Percentiles rank a stretch among this genome's conserved stretches.
phyloP scores from a whole-genome alignment of 208 protist genomes.

The Wallacemonas sp. region DNA sequence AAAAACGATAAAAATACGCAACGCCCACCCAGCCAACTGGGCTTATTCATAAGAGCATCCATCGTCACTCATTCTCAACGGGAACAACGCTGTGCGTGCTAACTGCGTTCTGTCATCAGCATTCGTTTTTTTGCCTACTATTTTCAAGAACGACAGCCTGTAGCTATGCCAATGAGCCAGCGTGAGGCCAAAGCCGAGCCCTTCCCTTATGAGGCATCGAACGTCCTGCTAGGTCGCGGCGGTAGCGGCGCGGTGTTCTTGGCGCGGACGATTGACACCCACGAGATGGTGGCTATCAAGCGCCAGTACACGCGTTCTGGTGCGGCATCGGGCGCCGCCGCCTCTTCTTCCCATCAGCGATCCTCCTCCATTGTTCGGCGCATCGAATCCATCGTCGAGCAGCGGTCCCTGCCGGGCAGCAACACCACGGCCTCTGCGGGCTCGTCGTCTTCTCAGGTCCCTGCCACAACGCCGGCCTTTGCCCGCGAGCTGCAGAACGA shows the following conservation, averaged over 20 bases:
- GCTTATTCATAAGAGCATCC: no score
- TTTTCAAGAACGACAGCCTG: not conserved
- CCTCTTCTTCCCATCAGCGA: not conserved
- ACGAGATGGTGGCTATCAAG: constrained; percentile 72
- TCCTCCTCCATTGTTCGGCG: constrained; percentile 3
- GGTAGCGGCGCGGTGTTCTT: constrained; percentile 78
- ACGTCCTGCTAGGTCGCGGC: constrained; percentile 70
- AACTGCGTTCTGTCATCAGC: no score
- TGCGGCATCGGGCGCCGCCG: not conserved
- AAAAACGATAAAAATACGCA: no score
- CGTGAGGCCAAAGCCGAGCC: not conserved
- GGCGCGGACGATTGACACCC: constrained; percentile 32
- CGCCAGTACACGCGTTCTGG: constrained; percentile 39
- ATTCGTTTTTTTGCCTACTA: no score
- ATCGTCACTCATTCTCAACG: no score
- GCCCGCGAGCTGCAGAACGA: constrained; percentile 12
- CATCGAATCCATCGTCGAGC: constrained; percentile 14
- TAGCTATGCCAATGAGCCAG: not conserved
- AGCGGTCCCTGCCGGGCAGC: not conserved
- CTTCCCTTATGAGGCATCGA: constrained; percentile 74
- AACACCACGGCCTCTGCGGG: not conserved
- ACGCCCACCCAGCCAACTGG: no score
- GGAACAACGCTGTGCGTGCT: no score
- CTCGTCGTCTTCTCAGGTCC: not conserved
- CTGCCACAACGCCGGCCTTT: not conserved